phyloP scores from a whole-genome alignment of 495 filamentous ascomycete genomes.

The Viridothelium virens region DNA sequence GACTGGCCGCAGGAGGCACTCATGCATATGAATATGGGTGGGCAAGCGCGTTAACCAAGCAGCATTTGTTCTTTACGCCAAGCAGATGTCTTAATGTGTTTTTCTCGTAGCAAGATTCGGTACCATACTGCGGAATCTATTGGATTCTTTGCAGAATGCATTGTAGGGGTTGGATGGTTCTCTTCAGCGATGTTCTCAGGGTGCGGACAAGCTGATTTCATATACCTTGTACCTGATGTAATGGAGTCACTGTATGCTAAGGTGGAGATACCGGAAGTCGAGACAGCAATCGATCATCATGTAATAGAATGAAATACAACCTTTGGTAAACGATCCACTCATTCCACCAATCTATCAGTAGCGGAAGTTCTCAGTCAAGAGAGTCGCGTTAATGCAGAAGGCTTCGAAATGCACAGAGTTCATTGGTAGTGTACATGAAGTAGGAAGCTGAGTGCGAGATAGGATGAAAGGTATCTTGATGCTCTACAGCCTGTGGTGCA shows the following conservation, averaged over 20 bases:
- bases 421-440: no score
- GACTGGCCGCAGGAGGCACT: conserved; percentile 35
- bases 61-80: background rate
- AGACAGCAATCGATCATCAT: background rate
- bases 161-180: background rate
- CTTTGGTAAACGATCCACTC: no score
- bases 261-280: background rate
- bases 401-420: no score
- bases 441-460: no score
- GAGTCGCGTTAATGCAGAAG: no score
- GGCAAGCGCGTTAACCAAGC: background rate
- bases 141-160: background rate
- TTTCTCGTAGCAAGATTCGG: background rate
- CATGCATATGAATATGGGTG: conserved; percentile 32
- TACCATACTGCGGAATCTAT: background rate
- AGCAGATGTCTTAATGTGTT: background rate
- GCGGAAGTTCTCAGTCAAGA: no score
- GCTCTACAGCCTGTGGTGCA: no score
- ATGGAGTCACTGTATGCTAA: background rate
- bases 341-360: no score
- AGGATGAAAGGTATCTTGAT: no score
- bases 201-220: background rate
- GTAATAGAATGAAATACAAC: background rate
- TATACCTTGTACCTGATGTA: background rate
- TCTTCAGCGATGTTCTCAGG: background rate